A percentile compares a stretch with the other conserved stretches of the same genome.
These are phyloP conservation scores for Xylariaceae sp. DNA, from an alignment of 2,329 filamentous ascomycete species.

Conservation along the genomic window DNA sequence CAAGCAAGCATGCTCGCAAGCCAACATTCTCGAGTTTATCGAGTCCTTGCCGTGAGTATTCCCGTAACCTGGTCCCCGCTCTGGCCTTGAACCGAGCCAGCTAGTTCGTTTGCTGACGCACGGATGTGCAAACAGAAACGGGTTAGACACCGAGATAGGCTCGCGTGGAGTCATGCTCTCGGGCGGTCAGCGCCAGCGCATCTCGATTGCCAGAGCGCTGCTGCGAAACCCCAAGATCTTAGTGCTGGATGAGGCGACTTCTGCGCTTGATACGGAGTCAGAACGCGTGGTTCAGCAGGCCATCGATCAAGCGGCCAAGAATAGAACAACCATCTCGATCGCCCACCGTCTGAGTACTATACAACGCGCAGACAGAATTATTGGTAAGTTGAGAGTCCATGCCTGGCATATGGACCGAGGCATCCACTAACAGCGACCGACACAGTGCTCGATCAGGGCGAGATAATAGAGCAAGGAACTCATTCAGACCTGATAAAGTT, in stretches of 20 bases:
- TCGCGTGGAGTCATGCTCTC: slow-evolving; percentile 5
- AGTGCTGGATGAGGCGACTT: slow-evolving; percentile 62
- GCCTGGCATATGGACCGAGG: too few species aligned
- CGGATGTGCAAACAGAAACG: slow-evolving; percentile 1
- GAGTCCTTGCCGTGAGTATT: slow-evolving; percentile 40
- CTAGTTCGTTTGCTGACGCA: not conserved
- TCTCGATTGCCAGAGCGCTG: slow-evolving; percentile 61
- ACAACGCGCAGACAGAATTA: not conserved
- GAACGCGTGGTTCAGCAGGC: slow-evolving; percentile 48
- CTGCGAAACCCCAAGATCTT: slow-evolving; percentile 55
- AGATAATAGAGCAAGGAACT: not conserved
- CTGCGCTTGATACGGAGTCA: slow-evolving; percentile 41
- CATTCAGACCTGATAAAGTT: not conserved
- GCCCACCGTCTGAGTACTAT: slow-evolving; percentile 47
- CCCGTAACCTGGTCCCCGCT: not conserved
- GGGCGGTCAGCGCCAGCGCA: slow-evolving; percentile 61
- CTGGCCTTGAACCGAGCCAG: not conserved
- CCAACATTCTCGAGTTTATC: slow-evolving; percentile 61
- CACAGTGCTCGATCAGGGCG: not conserved
- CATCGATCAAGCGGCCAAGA: slow-evolving; percentile 45
- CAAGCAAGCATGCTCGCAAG: slow-evolving; percentile 47
- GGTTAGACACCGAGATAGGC: slow-evolving; percentile 3
- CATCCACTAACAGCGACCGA: not conserved
- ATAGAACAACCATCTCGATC: slow-evolving; percentile 58
- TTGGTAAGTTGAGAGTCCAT: not conserved